These are phyloP conservation scores for Globisporangium cederbergense DNA, from an alignment of 352 stramenopile species.

Conservation along the genomic window DNA sequence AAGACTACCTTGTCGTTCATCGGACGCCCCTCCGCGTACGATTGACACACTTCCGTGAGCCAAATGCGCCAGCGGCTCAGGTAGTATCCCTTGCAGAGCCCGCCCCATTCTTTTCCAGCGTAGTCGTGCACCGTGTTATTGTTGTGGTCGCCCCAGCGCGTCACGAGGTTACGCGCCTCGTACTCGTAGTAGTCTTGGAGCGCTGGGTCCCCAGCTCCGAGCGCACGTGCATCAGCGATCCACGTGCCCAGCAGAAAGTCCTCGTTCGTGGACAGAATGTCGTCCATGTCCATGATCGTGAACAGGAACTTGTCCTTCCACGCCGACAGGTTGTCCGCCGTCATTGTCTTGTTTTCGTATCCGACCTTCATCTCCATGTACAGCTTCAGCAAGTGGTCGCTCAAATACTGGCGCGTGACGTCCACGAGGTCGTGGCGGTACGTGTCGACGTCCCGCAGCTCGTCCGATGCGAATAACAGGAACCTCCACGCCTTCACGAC, in stretches of 20 bases:
- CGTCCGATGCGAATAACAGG: conserved; percentile 37
- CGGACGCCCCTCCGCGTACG: conserved; percentile 53
- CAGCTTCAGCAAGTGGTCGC: conserved; percentile 53
- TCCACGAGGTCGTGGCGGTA: conserved; percentile 80
- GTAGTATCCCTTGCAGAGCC: conserved; percentile 69
- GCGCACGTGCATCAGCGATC: conserved; percentile 53
- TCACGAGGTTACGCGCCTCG: conserved; percentile 81
- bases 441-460: conserved; percentile 41
- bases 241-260: conserved; percentile 74
- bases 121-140: conserved; percentile 72
- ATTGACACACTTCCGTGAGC: conserved; percentile 63
- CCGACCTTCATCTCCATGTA: conserved; percentile 57
- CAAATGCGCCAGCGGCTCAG: conserved; percentile 68
- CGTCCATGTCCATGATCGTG: conserved; percentile 53
- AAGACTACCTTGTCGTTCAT: conserved; percentile 49
- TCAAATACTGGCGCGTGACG: conserved; percentile 72
- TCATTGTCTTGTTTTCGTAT: conserved; percentile 32
- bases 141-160: conserved; percentile 78
- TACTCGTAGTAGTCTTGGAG: conserved; percentile 73
- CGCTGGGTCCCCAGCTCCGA: conserved; percentile 26
- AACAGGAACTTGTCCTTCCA: conserved; percentile 45
- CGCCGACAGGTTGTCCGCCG: conserved; percentile 30
- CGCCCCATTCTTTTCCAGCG: conserved; percentile 72
- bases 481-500: conserved; percentile 55
- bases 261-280: conserved; percentile 57